phyloP scores from a whole-genome alignment of 768 basidiomycete species.

The Tremella fuciformis region DNA sequence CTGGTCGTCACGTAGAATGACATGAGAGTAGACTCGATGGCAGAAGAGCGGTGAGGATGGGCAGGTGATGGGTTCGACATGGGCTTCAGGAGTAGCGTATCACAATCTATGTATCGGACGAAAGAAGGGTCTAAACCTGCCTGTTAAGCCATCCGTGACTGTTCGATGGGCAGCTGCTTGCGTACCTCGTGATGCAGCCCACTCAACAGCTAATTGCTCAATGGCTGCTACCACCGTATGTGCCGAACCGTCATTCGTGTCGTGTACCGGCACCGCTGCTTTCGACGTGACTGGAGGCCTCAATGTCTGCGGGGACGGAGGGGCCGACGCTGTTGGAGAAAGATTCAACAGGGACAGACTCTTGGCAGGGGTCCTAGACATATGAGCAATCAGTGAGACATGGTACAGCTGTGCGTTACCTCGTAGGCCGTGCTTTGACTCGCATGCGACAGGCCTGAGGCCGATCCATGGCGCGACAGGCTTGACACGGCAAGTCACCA shows the following conservation, averaged over 20 bases:
- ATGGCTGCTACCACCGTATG: not conserved
- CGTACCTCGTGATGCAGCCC: no score
- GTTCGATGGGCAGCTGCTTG: no score
- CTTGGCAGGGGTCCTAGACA: not conserved
- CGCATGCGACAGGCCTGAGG: not conserved
- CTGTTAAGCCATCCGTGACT: no score
- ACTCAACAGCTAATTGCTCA: no score
- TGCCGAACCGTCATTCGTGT: not conserved
- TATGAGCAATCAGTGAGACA: not conserved
- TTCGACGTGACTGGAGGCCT: not conserved
- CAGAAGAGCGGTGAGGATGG: not conserved
- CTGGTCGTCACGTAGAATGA: not conserved
- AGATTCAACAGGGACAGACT: no score
- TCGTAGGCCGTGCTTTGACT: conserved; percentile 9
- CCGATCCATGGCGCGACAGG: not conserved
- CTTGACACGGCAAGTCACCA: conserved; percentile 1
- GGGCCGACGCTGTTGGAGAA: not conserved
- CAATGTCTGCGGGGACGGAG: not conserved
- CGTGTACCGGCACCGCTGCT: not conserved
- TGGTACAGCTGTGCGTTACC: not conserved
- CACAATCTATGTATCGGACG: not conserved
- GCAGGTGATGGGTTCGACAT: not conserved
- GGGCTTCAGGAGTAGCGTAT: not conserved
- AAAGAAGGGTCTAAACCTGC: not conserved
- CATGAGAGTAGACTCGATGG: not conserved